Conservation (phyloP, 1,284 basidiomycete species). For the Tylopilus sp. region DNA sequence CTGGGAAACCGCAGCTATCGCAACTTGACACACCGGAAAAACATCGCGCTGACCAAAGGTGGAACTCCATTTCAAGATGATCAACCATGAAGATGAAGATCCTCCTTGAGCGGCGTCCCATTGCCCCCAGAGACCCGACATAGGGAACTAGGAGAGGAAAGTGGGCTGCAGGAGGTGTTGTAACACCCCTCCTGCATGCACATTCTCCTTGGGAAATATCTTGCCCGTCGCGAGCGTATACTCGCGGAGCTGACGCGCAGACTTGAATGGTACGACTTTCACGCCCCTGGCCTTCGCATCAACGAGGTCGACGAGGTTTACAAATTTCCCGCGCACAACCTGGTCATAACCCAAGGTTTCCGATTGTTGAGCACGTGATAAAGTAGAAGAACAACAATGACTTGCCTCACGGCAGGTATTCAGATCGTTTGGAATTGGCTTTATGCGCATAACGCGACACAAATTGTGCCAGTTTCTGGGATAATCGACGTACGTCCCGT, state of each 20-base stretch:
- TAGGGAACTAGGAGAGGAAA: conserved; percentile 9
- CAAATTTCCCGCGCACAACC: conserved; percentile 11
- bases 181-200: conserved; percentile 29
- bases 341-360: background rate
- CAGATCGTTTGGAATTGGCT: conserved; percentile 16
- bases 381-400: too few species aligned
- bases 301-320: conserved; percentile 36
- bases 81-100: conserved; percentile 8
- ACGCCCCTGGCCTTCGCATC: conserved; percentile 13
- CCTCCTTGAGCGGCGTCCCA: conserved; percentile 16
- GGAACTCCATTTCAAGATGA: too few species aligned
- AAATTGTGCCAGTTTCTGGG: conserved; percentile 22
- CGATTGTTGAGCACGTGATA: too few species aligned
- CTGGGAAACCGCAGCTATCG: too few species aligned
- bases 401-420: conserved; percentile 24
- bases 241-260: conserved; percentile 22
- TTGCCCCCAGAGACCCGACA: background rate
- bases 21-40: too few species aligned
- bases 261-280: conserved; percentile 2
- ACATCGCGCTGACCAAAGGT: too few species aligned
- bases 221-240: conserved; percentile 24
- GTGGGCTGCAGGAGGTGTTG: conserved; percentile 29
- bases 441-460: conserved; percentile 20
- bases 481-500: conserved; percentile 18
- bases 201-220: conserved; percentile 27